Evolutionary conservation across 1,139 yeast genomes (phyloP).

Genomic region (Groenewaldozyma auringiensis): DNA sequence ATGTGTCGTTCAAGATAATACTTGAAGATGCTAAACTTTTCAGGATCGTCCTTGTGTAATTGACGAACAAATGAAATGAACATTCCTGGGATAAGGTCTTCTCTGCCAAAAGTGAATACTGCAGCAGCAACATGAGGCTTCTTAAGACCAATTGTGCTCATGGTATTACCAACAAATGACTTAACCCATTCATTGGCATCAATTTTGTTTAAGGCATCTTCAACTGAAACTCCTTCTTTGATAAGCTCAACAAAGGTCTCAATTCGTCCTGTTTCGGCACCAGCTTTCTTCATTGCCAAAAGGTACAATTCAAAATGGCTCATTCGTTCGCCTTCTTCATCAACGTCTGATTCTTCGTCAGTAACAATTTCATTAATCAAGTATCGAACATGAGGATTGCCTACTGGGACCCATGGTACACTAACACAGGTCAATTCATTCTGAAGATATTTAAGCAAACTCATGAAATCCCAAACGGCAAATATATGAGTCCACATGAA

Average conservation of each 20-base stretch:
- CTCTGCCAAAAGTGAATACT: slow-evolving; percentile 20
- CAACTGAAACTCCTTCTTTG: slow-evolving; percentile 8
- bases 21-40: slow-evolving; percentile 19
- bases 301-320: slow-evolving; percentile 19
- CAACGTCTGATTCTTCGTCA: slow-evolving; percentile 19
- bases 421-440: slow-evolving; percentile 16
- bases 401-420: slow-evolving; percentile 19
- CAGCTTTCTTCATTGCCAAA: slow-evolving; percentile 17
- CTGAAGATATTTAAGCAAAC: slow-evolving; percentile 17
- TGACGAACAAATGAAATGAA: slow-evolving; percentile 69
- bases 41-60: slow-evolving; percentile 18
- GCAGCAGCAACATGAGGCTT: slow-evolving; percentile 21
- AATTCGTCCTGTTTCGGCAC: slow-evolving; percentile 15
- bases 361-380: slow-evolving; percentile 19
- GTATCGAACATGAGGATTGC: slow-evolving; percentile 19
- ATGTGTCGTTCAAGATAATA: slow-evolving; percentile 20
- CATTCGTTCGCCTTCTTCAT: slow-evolving; percentile 19
- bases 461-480: slow-evolving; percentile 22
- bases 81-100: slow-evolving; percentile 39
- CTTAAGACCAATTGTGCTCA: slow-evolving; percentile 55
- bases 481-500: slow-evolving; percentile 19
- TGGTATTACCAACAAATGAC: slow-evolving; percentile 55
- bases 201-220: slow-evolving; percentile 11
- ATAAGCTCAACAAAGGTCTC: slow-evolving; percentile 14
- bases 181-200: slow-evolving; percentile 13